These are phyloP conservation scores for Lineolata rhizophorae DNA, from an alignment of 495 filamentous ascomycete species.

Conservation along the genomic window DNA sequence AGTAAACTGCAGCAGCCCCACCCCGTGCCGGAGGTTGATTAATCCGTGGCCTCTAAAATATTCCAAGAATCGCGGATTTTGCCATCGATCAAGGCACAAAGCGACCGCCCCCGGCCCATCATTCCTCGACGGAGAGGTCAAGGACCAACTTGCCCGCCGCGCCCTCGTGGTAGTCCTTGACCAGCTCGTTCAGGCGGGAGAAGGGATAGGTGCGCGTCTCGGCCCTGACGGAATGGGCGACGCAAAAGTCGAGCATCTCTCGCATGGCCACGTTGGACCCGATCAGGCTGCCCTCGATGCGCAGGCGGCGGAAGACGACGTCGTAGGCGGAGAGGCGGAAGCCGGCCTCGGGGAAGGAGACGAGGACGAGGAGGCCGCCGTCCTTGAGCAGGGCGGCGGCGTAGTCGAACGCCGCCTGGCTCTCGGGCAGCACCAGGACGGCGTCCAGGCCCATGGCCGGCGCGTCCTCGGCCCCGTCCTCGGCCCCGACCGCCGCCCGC, in stretches of 20 bases:
- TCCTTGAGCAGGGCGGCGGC: conserved; percentile 19
- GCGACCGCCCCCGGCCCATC: too few relatives aligned
- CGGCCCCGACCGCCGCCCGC: conserved; percentile 3
- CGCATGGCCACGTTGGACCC: conserved; percentile 17
- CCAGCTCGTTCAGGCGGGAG: conserved; percentile 18
- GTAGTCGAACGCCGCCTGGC: conserved; percentile 19
- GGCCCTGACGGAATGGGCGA: conserved; percentile 14
- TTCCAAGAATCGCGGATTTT: too few relatives aligned
- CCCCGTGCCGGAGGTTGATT: too few relatives aligned
- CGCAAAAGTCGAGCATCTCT: conserved; percentile 18
- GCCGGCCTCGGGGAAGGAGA: conserved; percentile 17
- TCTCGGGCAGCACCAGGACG: conserved; percentile 22
- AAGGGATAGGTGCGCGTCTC: conserved; percentile 17
- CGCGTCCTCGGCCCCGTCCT: conserved; percentile 5
- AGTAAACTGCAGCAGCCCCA: too few relatives aligned
- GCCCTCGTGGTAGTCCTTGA: conserved; percentile 21
- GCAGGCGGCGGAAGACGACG: conserved; percentile 20
- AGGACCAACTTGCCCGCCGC: conserved; percentile 21
- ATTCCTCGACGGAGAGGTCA: too few relatives aligned
- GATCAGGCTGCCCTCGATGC: conserved; percentile 17
- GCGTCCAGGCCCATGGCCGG: conserved; percentile 21
- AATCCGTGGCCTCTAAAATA: too few relatives aligned
- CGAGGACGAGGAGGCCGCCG: conserved; percentile 20
- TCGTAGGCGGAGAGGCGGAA: conserved; percentile 20
- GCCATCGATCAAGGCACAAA: too few relatives aligned